Evolutionary conservation across 1,284 basidiomycete species (phyloP).

Genomic region (Fomitopsis betulina): DNA sequence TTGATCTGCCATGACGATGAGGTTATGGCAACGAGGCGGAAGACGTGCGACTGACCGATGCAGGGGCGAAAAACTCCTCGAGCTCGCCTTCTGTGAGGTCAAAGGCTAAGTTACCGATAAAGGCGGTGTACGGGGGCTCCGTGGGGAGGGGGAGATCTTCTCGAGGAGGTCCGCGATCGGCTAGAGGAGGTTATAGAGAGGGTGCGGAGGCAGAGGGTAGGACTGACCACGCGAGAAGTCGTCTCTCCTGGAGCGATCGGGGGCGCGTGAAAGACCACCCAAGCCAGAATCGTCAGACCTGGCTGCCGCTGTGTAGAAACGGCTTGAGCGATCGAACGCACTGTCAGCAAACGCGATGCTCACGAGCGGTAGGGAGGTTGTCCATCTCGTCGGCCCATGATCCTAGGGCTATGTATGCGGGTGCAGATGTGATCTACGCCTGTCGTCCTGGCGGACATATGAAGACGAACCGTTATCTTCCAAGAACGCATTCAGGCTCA

Average conservation of each 20-base stretch:
- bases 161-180: slow-evolving; percentile 64
- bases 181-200: slow-evolving; percentile 30
- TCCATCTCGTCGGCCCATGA: slow-evolving; percentile 99
- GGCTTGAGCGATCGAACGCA: slow-evolving; percentile 5
- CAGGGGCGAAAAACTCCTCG: slow-evolving; percentile 71
- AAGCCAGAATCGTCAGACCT: slow-evolving; percentile 37
- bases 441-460: background rate
- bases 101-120: slow-evolving; percentile 93
- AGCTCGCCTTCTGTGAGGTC: slow-evolving; percentile 87
- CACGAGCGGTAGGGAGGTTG: slow-evolving; percentile 82
- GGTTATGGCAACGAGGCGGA: background rate
- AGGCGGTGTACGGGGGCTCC: slow-evolving; percentile 92
- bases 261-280: slow-evolving; percentile 44
- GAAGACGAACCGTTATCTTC: slow-evolving; percentile 65
- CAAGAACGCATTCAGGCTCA: slow-evolving; percentile 87
- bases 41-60: slow-evolving; percentile 43
- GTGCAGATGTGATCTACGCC: background rate
- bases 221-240: slow-evolving; percentile 62
- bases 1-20: slow-evolving; percentile 48
- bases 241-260: slow-evolving; percentile 48
- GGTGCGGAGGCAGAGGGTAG: background rate
- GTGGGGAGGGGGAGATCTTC: slow-evolving; percentile 96
- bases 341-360: slow-evolving; percentile 29
- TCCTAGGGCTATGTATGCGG: slow-evolving; percentile 54
- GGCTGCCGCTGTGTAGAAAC: slow-evolving; percentile 46